These are phyloP conservation scores for Paracamarosporium sp. DNA, from an alignment of 2,329 filamentous ascomycete genomes.

Conservation along the genomic window DNA sequence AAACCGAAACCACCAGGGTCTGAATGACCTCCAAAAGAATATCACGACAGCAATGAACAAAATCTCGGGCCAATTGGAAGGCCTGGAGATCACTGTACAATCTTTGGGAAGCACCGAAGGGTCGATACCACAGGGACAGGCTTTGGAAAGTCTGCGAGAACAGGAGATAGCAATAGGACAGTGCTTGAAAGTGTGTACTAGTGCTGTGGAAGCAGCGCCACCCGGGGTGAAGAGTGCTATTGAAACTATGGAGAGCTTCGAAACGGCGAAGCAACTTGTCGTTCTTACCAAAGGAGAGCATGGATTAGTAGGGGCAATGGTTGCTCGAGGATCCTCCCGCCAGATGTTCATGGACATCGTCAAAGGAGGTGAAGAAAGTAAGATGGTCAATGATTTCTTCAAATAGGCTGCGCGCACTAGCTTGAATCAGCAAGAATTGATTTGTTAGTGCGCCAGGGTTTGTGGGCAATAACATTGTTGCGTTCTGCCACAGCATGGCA, in stretches of 20 bases:
- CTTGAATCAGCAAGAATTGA: not conserved
- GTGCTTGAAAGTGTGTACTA: constrained; percentile 8
- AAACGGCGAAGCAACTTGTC: not conserved
- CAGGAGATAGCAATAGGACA: constrained; percentile 1
- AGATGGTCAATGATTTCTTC: not conserved
- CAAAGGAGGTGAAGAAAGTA: not conserved
- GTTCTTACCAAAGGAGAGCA: not conserved
- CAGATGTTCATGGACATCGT: not conserved
- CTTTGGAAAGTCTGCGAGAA: constrained; percentile 1
- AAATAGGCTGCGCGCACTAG: no score
- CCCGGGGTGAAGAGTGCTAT: not conserved
- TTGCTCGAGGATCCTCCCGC: not conserved
- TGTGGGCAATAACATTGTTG: no score
- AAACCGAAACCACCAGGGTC: not conserved
- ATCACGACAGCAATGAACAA: constrained; percentile 1
- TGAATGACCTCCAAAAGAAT: not conserved
- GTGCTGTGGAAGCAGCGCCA: constrained; percentile 5
- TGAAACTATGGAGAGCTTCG: not conserved
- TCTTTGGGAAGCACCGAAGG: not conserved
- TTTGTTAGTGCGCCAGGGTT: no score
- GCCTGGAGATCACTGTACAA: constrained; percentile 1
- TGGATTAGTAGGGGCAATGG: not conserved
- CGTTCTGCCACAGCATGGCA: no score
- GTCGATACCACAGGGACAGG: not conserved
- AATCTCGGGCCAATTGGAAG: constrained; percentile 4